These are phyloP conservation scores for Apiospora arundinis DNA, from an alignment of 2,329 filamentous ascomycete species.

Conservation along the genomic window DNA sequence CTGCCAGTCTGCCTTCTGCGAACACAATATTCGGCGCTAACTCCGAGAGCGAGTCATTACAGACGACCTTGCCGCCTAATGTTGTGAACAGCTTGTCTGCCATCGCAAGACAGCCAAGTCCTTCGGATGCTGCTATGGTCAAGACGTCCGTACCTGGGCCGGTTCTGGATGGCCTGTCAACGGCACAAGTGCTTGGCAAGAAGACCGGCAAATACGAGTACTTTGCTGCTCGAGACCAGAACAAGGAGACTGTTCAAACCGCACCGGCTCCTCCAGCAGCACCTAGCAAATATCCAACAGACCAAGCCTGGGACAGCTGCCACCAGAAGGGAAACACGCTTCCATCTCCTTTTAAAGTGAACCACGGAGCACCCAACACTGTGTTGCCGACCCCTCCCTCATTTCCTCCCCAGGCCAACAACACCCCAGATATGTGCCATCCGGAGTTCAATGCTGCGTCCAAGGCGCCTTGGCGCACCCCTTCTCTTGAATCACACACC, in stretches of 20 bases:
- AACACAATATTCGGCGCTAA: neutral
- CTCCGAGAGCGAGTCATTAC: neutral
- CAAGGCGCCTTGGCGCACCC: neutral
- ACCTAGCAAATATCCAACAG: neutral
- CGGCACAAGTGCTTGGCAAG: slow-evolving; percentile 42
- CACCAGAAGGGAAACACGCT: neutral
- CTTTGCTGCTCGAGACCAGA: slow-evolving; percentile 48
- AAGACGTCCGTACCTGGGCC: slow-evolving; percentile 40
- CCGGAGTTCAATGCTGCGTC: slow-evolving; percentile 20
- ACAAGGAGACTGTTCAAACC: slow-evolving; percentile 33
- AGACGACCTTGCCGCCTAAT: neutral
- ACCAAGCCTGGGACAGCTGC: neutral
- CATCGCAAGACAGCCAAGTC: slow-evolving; percentile 33
- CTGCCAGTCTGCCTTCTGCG: neutral
- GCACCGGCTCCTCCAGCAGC: neutral
- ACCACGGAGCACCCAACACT: neutral
- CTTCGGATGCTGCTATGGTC: slow-evolving; percentile 40
- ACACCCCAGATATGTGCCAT: neutral
- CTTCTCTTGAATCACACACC: neutral
- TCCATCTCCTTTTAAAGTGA: neutral
- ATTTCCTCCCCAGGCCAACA: slow-evolving; percentile 28
- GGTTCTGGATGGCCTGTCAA: slow-evolving; percentile 30
- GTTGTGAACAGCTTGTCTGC: neutral
- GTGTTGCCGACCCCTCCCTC: neutral
- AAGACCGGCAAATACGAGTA: slow-evolving; percentile 47